Percentiles rank a stretch among this genome's conserved stretches.
Conservation (phyloP, 2,329 filamentous ascomycete genomes). For the Epichloe elymi region DNA sequence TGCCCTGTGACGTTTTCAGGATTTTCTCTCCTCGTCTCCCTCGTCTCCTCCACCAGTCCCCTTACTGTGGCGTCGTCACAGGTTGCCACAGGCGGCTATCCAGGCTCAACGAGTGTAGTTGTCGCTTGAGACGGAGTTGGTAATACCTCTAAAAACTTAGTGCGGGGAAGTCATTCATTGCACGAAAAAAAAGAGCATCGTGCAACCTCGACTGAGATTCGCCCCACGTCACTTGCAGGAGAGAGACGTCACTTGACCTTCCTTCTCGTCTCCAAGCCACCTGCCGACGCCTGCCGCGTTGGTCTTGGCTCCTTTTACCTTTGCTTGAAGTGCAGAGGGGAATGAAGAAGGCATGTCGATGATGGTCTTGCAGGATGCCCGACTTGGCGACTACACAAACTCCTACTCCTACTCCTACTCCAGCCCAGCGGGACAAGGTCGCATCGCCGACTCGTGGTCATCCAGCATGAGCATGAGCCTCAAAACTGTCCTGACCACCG, state of each 20-base stretch:
- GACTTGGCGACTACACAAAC: neutral
- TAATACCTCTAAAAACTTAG: too few species aligned
- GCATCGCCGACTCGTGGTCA: neutral
- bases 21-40: too few species aligned
- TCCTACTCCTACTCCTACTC: neutral
- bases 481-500: conserved; percentile 21
- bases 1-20: too few species aligned
- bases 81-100: too few species aligned
- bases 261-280: neutral
- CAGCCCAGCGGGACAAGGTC: neutral
- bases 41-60: too few species aligned
- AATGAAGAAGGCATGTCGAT: neutral
- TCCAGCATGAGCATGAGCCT: neutral
- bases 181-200: neutral
- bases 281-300: neutral
- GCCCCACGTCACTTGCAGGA: neutral
- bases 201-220: neutral
- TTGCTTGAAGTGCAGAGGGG: too few species aligned
- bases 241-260: too few species aligned
- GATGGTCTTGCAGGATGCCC: conserved; percentile 1
- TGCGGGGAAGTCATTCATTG: too few species aligned
- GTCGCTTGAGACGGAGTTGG: too few species aligned
- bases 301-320: neutral
- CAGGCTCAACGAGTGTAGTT: too few species aligned
- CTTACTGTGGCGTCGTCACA: fast-evolving